Conservation (phyloP, 768 basidiomycete genomes). For the Flagelloscypha sp. region DNA sequence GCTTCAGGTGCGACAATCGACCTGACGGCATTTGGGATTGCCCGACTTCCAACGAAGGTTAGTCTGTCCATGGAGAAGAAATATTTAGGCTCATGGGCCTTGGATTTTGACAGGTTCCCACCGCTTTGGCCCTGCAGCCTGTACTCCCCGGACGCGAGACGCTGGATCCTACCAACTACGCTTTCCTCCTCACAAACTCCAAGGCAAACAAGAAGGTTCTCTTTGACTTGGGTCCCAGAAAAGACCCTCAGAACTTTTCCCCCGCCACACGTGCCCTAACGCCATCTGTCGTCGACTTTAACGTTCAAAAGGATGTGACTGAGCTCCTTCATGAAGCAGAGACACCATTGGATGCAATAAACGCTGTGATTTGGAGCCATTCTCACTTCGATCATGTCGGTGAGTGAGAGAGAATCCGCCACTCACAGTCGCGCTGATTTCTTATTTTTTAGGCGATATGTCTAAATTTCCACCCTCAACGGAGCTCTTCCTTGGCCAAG, state of each 20-base stretch:
- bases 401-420: too few species aligned
- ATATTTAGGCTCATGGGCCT: too few species aligned
- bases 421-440: too few species aligned
- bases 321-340: constrained; percentile 8
- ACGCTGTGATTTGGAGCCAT: too few species aligned
- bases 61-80: too few species aligned
- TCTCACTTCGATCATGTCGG: too few species aligned
- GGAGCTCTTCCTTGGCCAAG: constrained; percentile 7
- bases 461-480: constrained; percentile 12
- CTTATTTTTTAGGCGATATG: too few species aligned
- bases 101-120: constrained; percentile 2
- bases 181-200: too few species aligned
- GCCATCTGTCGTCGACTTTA: background rate
- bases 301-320: constrained; percentile 4
- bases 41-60: too few species aligned
- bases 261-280: constrained; percentile 3
- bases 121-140: background rate
- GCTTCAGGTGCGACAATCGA: constrained; percentile 5
- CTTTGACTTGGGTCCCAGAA: constrained; percentile 11
- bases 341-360: too few species aligned
- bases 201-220: constrained; percentile 7
- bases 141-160: too few species aligned
- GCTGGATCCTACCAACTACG: too few species aligned
- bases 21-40: constrained; percentile 9
- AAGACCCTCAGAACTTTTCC: constrained; percentile 5